Percentiles rank a stretch among this genome's conserved stretches.
These are phyloP conservation scores for Theobroma cacao DNA, from an alignment of 345 rosid genomes.

Conservation along the genomic window DNA sequence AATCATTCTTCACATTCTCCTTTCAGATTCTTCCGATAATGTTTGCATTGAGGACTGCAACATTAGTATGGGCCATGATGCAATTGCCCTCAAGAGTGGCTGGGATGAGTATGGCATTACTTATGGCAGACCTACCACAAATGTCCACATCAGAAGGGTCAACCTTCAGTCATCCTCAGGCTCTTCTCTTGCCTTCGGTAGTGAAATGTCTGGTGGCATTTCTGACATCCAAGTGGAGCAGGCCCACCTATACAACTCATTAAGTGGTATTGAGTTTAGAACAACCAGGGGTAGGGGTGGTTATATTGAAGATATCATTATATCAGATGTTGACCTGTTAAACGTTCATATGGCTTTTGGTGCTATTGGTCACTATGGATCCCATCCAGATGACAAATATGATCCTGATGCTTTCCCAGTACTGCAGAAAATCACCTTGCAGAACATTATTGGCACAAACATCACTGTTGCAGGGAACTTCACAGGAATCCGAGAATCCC, in stretches of 20 bases:
- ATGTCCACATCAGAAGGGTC: conserved; percentile 61
- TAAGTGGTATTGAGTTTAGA: conserved; percentile 61
- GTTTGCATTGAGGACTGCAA: conserved; percentile 83
- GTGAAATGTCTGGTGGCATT: conserved; percentile 98
- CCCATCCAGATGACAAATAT: conserved; percentile 77
- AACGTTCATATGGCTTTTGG: conserved; percentile 46
- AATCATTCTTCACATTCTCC: not conserved
- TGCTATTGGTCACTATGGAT: conserved; percentile 56
- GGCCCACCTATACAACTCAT: conserved; percentile 47
- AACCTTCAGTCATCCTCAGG: conserved; percentile 68
- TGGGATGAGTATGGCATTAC: conserved; percentile 95
- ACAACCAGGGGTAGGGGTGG: conserved; percentile 88
- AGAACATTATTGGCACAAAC: conserved; percentile 54
- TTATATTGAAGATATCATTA: conserved; percentile 54
- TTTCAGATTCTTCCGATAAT: conserved; percentile 82
- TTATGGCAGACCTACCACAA: conserved; percentile 57
- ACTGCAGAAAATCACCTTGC: conserved; percentile 43
- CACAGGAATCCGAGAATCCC: conserved; percentile 66
- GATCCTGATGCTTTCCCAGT: conserved; percentile 72
- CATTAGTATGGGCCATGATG: conserved; percentile 68
- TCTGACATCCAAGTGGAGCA: conserved; percentile 54
- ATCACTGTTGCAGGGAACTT: conserved; percentile 65
- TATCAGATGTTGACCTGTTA: conserved; percentile 44
- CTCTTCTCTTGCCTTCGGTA: conserved; percentile 80
- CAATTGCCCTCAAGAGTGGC: conserved; percentile 82